Evolutionary conservation across 2,329 filamentous ascomycete genomes (phyloP), one percentile per base, ranked within the genome.

Genomic region (Apiospora phragmitis): DNA sequence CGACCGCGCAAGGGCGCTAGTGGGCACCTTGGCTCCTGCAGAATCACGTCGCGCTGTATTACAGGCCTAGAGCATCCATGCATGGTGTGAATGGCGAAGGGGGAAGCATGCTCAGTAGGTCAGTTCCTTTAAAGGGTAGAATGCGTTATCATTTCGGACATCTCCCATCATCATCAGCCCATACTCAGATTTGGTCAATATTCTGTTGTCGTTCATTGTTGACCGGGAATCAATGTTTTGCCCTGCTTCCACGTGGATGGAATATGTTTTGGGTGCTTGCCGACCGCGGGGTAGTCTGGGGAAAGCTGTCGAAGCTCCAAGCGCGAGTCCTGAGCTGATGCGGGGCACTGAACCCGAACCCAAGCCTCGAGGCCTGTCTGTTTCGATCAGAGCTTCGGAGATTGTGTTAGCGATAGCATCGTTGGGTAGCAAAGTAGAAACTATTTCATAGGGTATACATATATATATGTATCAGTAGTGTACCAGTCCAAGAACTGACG

Each of bases 221-320:
- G 16, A n/a, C n/a, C n/a, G n/a, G n/a, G n/a, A n/a, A n/a, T n/a
- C n/a, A 21, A 45, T 45, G 26, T 35, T 59, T 59, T 55, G 26
- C 29, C 21, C 51, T 21, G 32, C 18, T 62, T 21, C 55, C 55
- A 62, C 55, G 55, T 62, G 55, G 29, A 38, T n/a, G 16, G n/a
- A n/a, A 0, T 9, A 32, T n/a, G 29, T 29, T 26, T 51, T 49
- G 26, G 45, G 45, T 3, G 43, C 43, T 47, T 47, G 4, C 55
- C 32, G 32, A 38, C 32, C 55, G 55, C 55, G 55, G 55, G 55
- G 55, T 62, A 62, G 55, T 62, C 55, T 62, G 55, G 55, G 55
- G 55, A 62, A 62, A 62, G 55, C 55, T 62, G 26, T 29, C 18
- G 11, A 29, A 38, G 55, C 55, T 38, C 55, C 51, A 62, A 62